These are phyloP conservation scores for Pisolithus thermaeus DNA, from an alignment of 1,284 basidiomycete species.

Conservation along the genomic window DNA sequence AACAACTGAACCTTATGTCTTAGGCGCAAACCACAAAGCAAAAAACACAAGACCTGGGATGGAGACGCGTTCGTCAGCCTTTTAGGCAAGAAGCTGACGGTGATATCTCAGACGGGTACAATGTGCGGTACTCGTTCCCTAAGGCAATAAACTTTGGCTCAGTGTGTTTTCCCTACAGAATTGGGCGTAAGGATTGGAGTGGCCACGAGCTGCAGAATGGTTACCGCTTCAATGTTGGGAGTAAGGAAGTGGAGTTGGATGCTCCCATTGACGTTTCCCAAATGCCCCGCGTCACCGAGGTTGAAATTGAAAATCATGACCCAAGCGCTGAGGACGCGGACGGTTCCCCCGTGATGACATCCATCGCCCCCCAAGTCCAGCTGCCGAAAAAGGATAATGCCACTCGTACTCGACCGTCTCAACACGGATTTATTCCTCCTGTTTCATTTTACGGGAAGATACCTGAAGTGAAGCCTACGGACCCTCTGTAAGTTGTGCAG, in stretches of 20 bases:
- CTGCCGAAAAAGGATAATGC: constrained; percentile 24
- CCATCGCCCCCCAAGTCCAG: constrained; percentile 5
- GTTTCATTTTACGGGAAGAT: constrained; percentile 52
- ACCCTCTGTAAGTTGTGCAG: constrained; percentile 46
- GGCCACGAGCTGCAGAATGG: constrained; percentile 45
- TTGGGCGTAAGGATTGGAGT: constrained; percentile 60
- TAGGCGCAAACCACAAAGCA: constrained; percentile 73
- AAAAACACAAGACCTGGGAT: constrained; percentile 89
- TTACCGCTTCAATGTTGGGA: constrained; percentile 45
- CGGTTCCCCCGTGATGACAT: not conserved
- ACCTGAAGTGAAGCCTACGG: constrained; percentile 40
- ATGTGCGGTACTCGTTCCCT: constrained; percentile 36
- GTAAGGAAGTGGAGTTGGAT: constrained; percentile 62
- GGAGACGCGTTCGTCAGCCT: constrained; percentile 63
- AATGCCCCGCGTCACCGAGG: constrained; percentile 42
- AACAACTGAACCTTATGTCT: constrained; percentile 5
- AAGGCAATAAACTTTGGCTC: constrained; percentile 5
- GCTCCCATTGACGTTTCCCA: constrained; percentile 40
- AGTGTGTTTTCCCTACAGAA: constrained; percentile 33
- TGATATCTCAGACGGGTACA: constrained; percentile 67
- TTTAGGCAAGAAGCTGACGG: constrained; percentile 44
- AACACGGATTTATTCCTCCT: constrained; percentile 48
- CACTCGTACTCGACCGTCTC: constrained; percentile 8
- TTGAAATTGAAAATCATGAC: constrained; percentile 24
- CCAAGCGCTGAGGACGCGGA: constrained; percentile 8